These are phyloP conservation scores for Eleusine coracana DNA, from an alignment of 176 grass and related monocot genomes.

Conservation along the genomic window DNA sequence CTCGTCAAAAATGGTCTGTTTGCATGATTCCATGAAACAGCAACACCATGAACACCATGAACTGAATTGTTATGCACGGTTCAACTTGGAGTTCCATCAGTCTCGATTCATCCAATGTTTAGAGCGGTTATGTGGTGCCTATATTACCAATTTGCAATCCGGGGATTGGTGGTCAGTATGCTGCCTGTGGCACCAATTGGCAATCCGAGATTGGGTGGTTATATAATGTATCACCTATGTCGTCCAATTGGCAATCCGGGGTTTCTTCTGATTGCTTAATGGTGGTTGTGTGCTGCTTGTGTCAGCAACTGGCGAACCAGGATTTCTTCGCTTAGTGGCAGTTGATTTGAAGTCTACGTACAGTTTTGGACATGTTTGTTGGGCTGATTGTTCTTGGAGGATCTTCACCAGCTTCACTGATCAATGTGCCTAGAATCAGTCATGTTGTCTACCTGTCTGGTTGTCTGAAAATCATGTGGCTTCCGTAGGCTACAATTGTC, in stretches of 20 bases:
- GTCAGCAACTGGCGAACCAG: neutral
- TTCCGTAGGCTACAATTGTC: constrained; percentile 6
- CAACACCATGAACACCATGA: too few species aligned
- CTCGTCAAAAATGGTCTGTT: too few species aligned
- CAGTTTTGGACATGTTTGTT: neutral
- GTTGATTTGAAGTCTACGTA: neutral
- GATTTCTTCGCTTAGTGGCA: neutral
- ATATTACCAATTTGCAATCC: neutral
- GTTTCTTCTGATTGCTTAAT: neutral
- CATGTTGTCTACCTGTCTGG: neutral
- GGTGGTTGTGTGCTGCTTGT: neutral
- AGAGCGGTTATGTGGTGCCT: neutral
- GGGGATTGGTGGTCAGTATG: constrained; percentile 1
- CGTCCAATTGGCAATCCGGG: neutral
- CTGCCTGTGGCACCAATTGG: neutral
- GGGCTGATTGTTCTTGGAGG: constrained; percentile 7
- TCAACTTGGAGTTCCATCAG: constrained; percentile 22
- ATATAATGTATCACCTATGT: neutral
- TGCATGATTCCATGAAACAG: too few species aligned
- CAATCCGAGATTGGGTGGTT: constrained; percentile 9
- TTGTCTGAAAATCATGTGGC: constrained; percentile 22
- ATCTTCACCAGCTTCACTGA: neutral
- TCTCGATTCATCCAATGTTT: neutral
- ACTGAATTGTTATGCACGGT: constrained; percentile 8
- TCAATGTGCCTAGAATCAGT: constrained; percentile 29